These are phyloP conservation scores for Geotrichum aggregatum DNA, from an alignment of 1,139 yeast genomes.

Conservation along the genomic window DNA sequence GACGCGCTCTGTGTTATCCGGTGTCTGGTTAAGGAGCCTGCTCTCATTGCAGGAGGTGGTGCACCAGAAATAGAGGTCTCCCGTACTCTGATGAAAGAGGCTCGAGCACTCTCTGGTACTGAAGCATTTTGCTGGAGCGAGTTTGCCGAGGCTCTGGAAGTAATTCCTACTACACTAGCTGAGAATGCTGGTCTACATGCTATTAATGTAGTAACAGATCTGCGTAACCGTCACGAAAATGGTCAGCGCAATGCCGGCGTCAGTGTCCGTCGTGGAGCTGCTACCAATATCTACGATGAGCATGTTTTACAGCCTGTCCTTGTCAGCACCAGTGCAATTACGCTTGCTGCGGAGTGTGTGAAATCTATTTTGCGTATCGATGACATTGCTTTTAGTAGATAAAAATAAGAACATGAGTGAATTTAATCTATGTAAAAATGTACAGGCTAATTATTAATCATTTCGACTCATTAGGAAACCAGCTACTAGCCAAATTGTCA, in stretches of 20 bases:
- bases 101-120: slow-evolving; percentile 76
- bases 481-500: no score
- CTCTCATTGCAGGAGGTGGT: slow-evolving; percentile 97
- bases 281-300: slow-evolving; percentile 86
- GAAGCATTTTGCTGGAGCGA: slow-evolving; percentile 95
- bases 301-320: slow-evolving; percentile 94
- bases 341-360: slow-evolving; percentile 93
- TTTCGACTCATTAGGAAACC: background rate
- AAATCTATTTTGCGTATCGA: slow-evolving; percentile 93
- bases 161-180: slow-evolving; percentile 93
- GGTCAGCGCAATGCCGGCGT: slow-evolving; percentile 94
- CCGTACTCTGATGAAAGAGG: slow-evolving; percentile 70
- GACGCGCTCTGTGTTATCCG: slow-evolving; percentile 96
- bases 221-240: slow-evolving; percentile 83
- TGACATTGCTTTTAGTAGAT: slow-evolving; percentile 83
- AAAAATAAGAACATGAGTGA: slow-evolving; percentile 22
- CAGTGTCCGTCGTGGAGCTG: slow-evolving; percentile 88
- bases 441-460: background rate
- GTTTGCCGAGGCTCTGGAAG: slow-evolving; percentile 92
- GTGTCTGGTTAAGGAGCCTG: slow-evolving; percentile 90
- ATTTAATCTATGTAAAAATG: background rate
- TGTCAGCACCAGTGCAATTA: slow-evolving; percentile 89
- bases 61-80: slow-evolving; percentile 98
- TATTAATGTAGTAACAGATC: slow-evolving; percentile 89
- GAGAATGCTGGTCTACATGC: slow-evolving; percentile 97